Evolutionary conservation across 345 rosid species (phyloP).

Genomic region (Eucalyptus grandis): DNA sequence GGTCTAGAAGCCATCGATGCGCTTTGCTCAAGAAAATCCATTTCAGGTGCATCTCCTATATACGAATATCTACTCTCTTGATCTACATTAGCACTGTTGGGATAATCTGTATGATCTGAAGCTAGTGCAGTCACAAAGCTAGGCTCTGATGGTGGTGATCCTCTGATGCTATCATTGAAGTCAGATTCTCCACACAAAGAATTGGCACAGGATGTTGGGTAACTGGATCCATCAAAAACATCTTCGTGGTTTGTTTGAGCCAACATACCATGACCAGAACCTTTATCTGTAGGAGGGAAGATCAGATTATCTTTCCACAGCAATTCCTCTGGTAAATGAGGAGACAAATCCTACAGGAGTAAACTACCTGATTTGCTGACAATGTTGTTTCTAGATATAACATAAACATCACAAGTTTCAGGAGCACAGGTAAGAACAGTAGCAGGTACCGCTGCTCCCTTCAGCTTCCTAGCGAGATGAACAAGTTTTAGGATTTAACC

Average conservation of each 20-base stretch:
- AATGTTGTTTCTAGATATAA: conserved; percentile 32
- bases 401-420: conserved; percentile 28
- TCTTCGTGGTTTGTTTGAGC: conserved; percentile 2
- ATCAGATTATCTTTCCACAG: background rate
- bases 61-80: background rate
- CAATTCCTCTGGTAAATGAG: background rate
- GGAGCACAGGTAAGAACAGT: conserved; percentile 42
- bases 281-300: conserved; percentile 2
- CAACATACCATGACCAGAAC: background rate
- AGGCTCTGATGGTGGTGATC: conserved; percentile 7
- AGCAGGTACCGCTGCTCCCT: conserved; percentile 40
- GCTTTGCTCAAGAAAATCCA: background rate
- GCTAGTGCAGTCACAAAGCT: conserved; percentile 5
- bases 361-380: conserved; percentile 29
- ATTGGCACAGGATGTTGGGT: conserved; percentile 3
- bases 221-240: conserved; percentile 5
- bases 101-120: background rate
- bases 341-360: conserved; percentile 14
- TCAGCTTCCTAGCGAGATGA: conserved; percentile 26
- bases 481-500: background rate
- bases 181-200: conserved; percentile 8
- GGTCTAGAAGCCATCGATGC: conserved; percentile 3
- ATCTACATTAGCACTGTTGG: background rate
- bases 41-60: background rate
- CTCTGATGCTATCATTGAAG: background rate